Evolutionary conservation across 2,329 filamentous ascomycete genomes (phyloP).

Genomic region (Stenocarpella maydis): DNA sequence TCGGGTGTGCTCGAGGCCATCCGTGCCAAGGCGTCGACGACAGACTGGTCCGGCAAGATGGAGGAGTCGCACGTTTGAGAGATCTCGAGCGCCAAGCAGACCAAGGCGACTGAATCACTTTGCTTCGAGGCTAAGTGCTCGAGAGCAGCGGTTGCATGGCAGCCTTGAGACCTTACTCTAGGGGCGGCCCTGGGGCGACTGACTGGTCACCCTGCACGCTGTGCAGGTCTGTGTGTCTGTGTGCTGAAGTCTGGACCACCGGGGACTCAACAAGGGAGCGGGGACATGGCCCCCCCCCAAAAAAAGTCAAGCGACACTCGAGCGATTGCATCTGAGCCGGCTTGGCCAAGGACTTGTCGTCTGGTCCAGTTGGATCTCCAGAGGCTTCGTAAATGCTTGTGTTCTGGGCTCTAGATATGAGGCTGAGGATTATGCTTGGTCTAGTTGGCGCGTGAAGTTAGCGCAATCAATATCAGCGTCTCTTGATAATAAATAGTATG

Average conservation of each 20-base stretch:
- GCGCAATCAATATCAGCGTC: neutral
- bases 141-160: constrained; percentile 21
- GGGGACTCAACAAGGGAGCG: neutral
- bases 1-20: constrained; percentile 23
- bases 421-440: constrained; percentile 16
- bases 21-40: constrained; percentile 22
- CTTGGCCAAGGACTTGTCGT: constrained; percentile 16
- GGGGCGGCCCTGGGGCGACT: constrained; percentile 18
- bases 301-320: neutral
- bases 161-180: neutral
- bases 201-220: constrained; percentile 17
- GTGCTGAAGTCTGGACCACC: neutral
- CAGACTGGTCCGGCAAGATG: neutral
- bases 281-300: too few relatives aligned
- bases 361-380: constrained; percentile 6
- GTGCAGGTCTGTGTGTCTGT: constrained; percentile 7
- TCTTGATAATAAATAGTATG: neutral
- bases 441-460: neutral
- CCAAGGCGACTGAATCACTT: constrained; percentile 26
- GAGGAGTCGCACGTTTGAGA: constrained; percentile 6
- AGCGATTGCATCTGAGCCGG: neutral
- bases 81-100: constrained; percentile 24
- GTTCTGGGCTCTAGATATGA: neutral
- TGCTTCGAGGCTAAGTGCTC: constrained; percentile 22
- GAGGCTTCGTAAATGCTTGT: constrained; percentile 10